Evolutionary conservation across 139 green algal species (phyloP).

Genomic region (Spirogloea muscicola): DNA sequence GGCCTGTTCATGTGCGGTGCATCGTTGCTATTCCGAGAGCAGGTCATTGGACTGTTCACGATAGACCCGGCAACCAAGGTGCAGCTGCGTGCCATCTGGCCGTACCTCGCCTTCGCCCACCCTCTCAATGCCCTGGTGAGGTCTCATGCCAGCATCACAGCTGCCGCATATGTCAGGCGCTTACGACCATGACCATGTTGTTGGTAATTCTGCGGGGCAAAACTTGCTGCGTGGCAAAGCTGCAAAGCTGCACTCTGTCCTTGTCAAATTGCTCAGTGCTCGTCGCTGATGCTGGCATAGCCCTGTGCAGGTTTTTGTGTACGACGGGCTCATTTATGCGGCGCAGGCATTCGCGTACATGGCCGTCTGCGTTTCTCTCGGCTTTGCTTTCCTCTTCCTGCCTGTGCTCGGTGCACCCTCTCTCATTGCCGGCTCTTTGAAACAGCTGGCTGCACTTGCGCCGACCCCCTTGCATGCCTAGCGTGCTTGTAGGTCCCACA

Average conservation of each 20-base stretch:
- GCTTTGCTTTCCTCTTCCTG: slow-evolving; percentile 57
- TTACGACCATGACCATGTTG: neutral
- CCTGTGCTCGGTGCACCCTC: slow-evolving; percentile 40
- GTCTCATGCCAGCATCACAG: too few relatives aligned
- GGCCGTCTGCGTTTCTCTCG: slow-evolving; percentile 50
- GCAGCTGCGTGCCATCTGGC: slow-evolving; percentile 47
- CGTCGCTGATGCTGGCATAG: neutral
- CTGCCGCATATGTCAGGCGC: neutral
- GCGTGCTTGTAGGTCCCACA: neutral
- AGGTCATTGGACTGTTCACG: slow-evolving; percentile 56
- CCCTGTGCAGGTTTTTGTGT: slow-evolving; percentile 58
- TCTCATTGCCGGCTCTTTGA: neutral
- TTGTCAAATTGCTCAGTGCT: neutral
- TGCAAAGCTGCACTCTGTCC: neutral
- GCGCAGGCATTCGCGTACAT: slow-evolving; percentile 59
- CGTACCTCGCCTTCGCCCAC: slow-evolving; percentile 51
- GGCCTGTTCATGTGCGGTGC: neutral
- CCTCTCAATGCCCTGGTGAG: slow-evolving; percentile 58
- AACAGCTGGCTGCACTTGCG: neutral
- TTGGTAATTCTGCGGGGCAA: neutral
- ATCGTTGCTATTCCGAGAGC: slow-evolving; percentile 11
- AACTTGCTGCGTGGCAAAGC: neutral
- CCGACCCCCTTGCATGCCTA: neutral
- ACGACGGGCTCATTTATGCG: slow-evolving; percentile 64
- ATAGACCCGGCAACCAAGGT: slow-evolving; percentile 25